These are phyloP conservation scores for Phytophthora nicotianae DNA, from an alignment of 352 stramenopile species.

Conservation along the genomic window DNA sequence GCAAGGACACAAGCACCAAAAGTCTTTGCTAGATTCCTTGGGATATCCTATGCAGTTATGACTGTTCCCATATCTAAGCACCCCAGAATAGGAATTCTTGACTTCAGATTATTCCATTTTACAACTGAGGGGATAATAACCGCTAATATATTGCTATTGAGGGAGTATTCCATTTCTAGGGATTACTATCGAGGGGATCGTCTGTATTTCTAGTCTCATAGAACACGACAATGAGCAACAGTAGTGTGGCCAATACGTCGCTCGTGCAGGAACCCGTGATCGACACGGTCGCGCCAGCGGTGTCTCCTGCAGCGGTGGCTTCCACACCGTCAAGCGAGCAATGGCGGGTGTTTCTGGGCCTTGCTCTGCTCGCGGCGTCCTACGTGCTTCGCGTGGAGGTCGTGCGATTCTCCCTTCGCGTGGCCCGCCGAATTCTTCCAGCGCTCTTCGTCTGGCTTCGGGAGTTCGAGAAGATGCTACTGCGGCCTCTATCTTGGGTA, in stretches of 20 bases:
- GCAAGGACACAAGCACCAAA: too few species aligned
- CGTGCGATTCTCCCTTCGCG: constrained; percentile 73
- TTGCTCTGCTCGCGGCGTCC: constrained; percentile 66
- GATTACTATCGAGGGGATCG: too few species aligned
- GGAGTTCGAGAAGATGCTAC: constrained; percentile 85
- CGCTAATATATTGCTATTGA: too few species aligned
- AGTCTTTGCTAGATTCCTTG: too few species aligned
- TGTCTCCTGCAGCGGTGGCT: neutral
- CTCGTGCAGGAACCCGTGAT: constrained; percentile 21
- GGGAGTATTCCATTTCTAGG: too few species aligned
- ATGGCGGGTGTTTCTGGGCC: constrained; percentile 77
- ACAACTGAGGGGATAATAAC: too few species aligned
- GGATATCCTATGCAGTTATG: too few species aligned
- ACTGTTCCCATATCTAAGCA: too few species aligned
- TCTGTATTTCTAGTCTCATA: too few species aligned
- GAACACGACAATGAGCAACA: constrained; percentile 34
- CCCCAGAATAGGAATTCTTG: too few species aligned
- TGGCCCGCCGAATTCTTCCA: constrained; percentile 65
- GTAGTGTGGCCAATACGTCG: constrained; percentile 12
- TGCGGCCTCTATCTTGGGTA: constrained; percentile 79
- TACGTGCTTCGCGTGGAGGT: constrained; percentile 81
- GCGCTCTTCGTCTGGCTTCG: constrained; percentile 73
- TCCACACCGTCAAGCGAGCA: constrained; percentile 49
- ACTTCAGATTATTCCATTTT: too few species aligned
- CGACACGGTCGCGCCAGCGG: constrained; percentile 7